A percentile compares a stretch with the other conserved stretches of the same genome.
These are phyloP conservation scores for Fusarium phyllophilum DNA, from an alignment of 2,329 filamentous ascomycete genomes.

Conservation along the genomic window DNA sequence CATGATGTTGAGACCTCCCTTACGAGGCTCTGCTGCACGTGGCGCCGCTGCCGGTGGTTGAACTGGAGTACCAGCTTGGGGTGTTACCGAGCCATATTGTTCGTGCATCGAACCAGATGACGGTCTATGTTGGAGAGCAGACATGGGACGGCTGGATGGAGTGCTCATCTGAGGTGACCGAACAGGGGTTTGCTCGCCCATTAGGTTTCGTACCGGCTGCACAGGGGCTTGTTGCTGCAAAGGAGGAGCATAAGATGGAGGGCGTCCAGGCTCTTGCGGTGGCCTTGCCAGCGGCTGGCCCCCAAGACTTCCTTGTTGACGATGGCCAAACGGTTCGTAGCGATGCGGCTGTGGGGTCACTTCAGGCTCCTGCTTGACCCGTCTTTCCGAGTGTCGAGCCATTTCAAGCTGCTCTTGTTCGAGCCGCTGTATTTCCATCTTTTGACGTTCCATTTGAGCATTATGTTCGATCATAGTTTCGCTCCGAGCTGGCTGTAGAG, in stretches of 20 bases:
- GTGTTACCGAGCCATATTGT: constrained; percentile 43
- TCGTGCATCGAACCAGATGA: constrained; percentile 47
- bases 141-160: constrained; percentile 50
- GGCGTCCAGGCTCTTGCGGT: constrained; percentile 56
- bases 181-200: constrained; percentile 52
- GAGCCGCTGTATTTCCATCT: constrained; percentile 46
- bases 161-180: constrained; percentile 54
- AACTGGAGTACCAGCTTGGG: constrained; percentile 46
- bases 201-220: constrained; percentile 53
- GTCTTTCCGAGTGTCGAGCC: constrained; percentile 44
- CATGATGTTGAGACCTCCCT: constrained; percentile 72
- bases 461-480: constrained; percentile 47
- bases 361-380: constrained; percentile 63
- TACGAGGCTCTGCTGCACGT: constrained; percentile 61
- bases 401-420: constrained; percentile 46
- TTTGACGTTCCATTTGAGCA: constrained; percentile 47
- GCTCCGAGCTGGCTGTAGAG: constrained; percentile 47
- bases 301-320: constrained; percentile 52
- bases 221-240: constrained; percentile 51
- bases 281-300: constrained; percentile 54
- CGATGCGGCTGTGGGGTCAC: constrained; percentile 52
- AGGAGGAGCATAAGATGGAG: constrained; percentile 45
- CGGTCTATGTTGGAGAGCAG: constrained; percentile 51
- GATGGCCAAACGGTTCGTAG: constrained; percentile 57
- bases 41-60: constrained; percentile 51